Evolutionary conservation across 306 rosid species (phyloP), one percentile per base, ranked within the genome.

Genomic region (Carpinus fangiana): DNA sequence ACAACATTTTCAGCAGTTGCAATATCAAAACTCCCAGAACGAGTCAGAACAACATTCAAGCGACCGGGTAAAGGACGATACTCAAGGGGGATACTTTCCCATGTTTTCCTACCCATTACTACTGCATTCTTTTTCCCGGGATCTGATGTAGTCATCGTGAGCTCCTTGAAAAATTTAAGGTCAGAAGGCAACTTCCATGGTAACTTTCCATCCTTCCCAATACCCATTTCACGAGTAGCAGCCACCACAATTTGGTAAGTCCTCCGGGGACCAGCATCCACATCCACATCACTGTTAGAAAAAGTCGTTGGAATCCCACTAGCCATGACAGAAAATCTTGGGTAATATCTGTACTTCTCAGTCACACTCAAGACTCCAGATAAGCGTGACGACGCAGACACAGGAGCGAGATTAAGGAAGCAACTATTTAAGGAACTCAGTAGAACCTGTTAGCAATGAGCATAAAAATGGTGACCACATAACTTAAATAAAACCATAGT

Each of bases 171-270:
- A 77, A 80, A 88, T 69, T 84, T 88, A 82, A 88, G 81, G 76
- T 90, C 94, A 48, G 89, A 82, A 60, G 89, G 86, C 64, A 90
- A 65, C 45, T 69, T 88, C 90, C 94, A 88, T 3, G 94, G 92
- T 31, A 90, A 60, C 65, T 88, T 80, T 76, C 94, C 94, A 77
- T 88, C 89, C 80, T 84, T 90, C 20, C 90, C 92, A 73, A 90
- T 88, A 21, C 94, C 94, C 92, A 86, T 74, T 50, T 90, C 82
- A 73, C 48, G 78, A 4, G 94, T 86, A 4, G 92, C 86, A 77
- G 94, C 94, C 86, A 88, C 92, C 2, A 86, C 90, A 73, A 88
- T 90, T 86, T 88, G 92, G 73, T 78, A 88, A 70, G 86, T 84
- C 88, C 88, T 88, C 71, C 45, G 79, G 2, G 86, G 89, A 83